These are phyloP conservation scores for Dioscorea dumetorum DNA, from an alignment of 106 monocot genomes.

Conservation along the genomic window DNA sequence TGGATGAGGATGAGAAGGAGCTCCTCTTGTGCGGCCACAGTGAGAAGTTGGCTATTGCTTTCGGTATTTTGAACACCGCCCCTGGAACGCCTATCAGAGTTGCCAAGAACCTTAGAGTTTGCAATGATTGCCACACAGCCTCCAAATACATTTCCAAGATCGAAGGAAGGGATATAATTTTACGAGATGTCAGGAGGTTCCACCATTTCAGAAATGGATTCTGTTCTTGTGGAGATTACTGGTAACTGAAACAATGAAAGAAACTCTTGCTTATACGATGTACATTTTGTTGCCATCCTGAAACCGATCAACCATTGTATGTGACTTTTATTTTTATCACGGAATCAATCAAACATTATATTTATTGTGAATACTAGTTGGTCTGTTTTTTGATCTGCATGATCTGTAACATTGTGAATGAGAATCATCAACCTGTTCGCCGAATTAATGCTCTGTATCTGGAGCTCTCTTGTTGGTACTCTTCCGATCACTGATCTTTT, in stretches of 20 bases:
- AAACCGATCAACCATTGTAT: no score
- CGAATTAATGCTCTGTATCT: no score
- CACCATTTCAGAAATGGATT: conserved; percentile 33
- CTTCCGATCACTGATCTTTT: conserved; percentile 20
- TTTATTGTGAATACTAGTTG: background rate
- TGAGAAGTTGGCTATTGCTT: conserved; percentile 72
- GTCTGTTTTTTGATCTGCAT: no score
- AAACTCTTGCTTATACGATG: no score
- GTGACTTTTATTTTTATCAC: no score
- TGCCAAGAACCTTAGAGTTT: conserved; percentile 72
- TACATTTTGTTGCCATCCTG: no score
- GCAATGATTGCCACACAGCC: conserved; percentile 64
- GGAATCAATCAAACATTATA: no score
- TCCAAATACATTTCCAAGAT: conserved; percentile 57
- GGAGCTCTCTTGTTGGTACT: background rate
- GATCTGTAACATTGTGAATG: no score
- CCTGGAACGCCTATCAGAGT: conserved; percentile 51
- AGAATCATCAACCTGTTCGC: no score
- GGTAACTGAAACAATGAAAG: conserved; percentile 9
- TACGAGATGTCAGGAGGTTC: conserved; percentile 33
- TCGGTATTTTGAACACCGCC: conserved; percentile 41
- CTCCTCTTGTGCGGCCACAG: conserved; percentile 47
- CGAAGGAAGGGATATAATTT: conserved; percentile 39
- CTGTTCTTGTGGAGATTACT: conserved; percentile 41
- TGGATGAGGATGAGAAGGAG: conserved; percentile 52